Base-by-base conservation (phyloP, 495 filamentous ascomycete species). In the Hypoxylon crocopeplum region DNA sequence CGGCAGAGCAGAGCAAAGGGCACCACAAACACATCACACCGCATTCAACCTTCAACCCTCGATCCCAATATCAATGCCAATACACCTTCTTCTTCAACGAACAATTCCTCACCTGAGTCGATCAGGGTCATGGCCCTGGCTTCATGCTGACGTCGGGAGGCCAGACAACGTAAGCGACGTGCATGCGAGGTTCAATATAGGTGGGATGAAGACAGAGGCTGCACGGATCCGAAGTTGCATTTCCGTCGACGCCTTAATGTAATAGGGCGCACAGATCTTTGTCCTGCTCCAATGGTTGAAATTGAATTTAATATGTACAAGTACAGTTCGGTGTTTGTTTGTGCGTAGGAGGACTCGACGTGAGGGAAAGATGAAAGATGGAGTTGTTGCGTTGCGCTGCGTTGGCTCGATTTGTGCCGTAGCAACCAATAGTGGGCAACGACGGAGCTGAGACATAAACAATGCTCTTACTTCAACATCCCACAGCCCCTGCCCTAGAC, bases 381-480 rank as follows among this genome's bases (percentile, higher is more conserved):
- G 20, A 48, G 10, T 50, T 30, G 27, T 36, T 52, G 17, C 17
- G 30, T 5, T 10, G 15, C n/a, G 30, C 10, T 27, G 36, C 24
- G 54, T 59, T 57, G 48, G 52, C 27, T 48, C 3, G 25, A 25
- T 5, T 32, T 37, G 39, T 59, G 42, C 60, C 48, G 44, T 64
- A 55, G 60, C 60, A 64, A 64, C 60, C 48, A 50, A 64, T 59
- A 48, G 38, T n/a, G n/a, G n/a, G n/a, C n/a, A n/a, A n/a, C n/a
- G n/a, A 16, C 42, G 46, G 48, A 58, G 48, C 33, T 59, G 45
- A 58, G 60, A 58, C 53, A 63, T 64, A 64, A 64, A 64, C 60
- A 64, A 64, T 64, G 54, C 25, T 37, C 59, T 64, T 64, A 16
- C 44, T 42, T 24, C 33, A 15, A 13, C 17, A 37, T n/a, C 2